Evolutionary conservation across 805 yeast species (phyloP).

Genomic region (Candida boleticola): DNA sequence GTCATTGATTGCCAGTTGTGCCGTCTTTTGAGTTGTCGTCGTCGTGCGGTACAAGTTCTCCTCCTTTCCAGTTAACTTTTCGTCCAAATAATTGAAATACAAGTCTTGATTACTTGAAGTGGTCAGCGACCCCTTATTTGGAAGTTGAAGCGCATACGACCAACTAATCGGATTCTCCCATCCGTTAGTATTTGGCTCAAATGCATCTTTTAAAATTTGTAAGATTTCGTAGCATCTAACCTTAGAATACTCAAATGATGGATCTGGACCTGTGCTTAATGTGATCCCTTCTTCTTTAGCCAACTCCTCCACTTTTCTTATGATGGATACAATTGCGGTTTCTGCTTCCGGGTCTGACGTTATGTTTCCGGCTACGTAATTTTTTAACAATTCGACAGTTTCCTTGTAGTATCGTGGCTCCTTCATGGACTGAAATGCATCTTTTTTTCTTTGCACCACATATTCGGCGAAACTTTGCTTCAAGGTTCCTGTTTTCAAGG

Average conservation of each 20-base stretch:
- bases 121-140: slow-evolving; percentile 40
- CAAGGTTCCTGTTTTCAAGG: slow-evolving; percentile 20
- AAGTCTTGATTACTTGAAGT: slow-evolving; percentile 44
- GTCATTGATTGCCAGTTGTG: neutral
- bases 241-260: slow-evolving; percentile 46
- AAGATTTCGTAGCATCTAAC: slow-evolving; percentile 53
- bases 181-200: slow-evolving; percentile 20
- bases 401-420: slow-evolving; percentile 23
- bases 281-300: slow-evolving; percentile 4
- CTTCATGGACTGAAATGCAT: neutral
- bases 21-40: too few species aligned
- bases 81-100: slow-evolving; percentile 34
- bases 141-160: slow-evolving; percentile 46
- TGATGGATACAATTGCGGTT: slow-evolving; percentile 41
- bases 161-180: slow-evolving; percentile 51
- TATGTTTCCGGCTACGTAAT: slow-evolving; percentile 55
- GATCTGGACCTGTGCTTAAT: slow-evolving; percentile 4
- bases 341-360: slow-evolving; percentile 44
- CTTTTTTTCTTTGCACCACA: slow-evolving; percentile 11
- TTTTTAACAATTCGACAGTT: slow-evolving; percentile 47
- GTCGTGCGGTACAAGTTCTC: too few species aligned
- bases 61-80: neutral
- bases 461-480: slow-evolving; percentile 19
- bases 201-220: slow-evolving; percentile 22
- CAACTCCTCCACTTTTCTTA: slow-evolving; percentile 25